Evolutionary conservation across 1,284 basidiomycete genomes (phyloP).

Genomic region (Trichosporon sp.): DNA sequence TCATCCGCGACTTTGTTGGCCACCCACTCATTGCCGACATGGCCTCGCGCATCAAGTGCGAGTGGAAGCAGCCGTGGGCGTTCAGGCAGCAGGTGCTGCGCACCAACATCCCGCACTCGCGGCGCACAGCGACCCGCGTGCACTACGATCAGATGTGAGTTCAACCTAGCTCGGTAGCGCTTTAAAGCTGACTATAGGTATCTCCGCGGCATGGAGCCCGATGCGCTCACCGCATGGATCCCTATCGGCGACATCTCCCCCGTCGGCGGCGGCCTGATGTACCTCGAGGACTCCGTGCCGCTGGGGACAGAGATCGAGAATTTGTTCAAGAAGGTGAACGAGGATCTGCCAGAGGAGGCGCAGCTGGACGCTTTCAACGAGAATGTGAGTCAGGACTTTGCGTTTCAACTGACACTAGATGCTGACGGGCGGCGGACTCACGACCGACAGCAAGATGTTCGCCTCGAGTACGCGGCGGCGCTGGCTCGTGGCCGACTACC

Average conservation of each 20-base stretch:
- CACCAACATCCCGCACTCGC: constrained; percentile 30
- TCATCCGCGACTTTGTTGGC: constrained; percentile 25
- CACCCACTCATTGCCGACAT: constrained; percentile 23
- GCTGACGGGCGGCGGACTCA: constrained; percentile 27
- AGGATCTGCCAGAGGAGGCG: constrained; percentile 32
- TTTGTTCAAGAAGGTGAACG: constrained; percentile 30
- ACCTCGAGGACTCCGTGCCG: constrained; percentile 35
- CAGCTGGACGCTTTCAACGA: constrained; percentile 38
- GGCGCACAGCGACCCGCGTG: constrained; percentile 25
- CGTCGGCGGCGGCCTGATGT: constrained; percentile 39
- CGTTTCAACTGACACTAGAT: constrained; percentile 24
- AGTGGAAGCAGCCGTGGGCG: constrained; percentile 27
- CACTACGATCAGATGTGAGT: constrained; percentile 34
- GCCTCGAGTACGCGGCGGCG: constrained; percentile 22
- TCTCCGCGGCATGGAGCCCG: constrained; percentile 27
- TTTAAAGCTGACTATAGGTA: constrained; percentile 16
- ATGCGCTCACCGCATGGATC: constrained; percentile 40
- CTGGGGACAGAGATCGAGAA: constrained; percentile 39
- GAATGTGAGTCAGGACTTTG: constrained; percentile 31
- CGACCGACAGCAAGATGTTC: constrained; percentile 25
- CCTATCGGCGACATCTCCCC: constrained; percentile 40
- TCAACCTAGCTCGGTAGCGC: no score
- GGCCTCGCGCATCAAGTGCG: constrained; percentile 23
- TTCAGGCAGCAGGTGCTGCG: constrained; percentile 30
- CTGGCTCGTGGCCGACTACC: constrained; percentile 33